Percentiles rank a stretch among this genome's conserved stretches.
These are phyloP conservation scores for Zygosaccharomyces sapae DNA, from an alignment of 1,139 yeast species.

Conservation along the genomic window DNA sequence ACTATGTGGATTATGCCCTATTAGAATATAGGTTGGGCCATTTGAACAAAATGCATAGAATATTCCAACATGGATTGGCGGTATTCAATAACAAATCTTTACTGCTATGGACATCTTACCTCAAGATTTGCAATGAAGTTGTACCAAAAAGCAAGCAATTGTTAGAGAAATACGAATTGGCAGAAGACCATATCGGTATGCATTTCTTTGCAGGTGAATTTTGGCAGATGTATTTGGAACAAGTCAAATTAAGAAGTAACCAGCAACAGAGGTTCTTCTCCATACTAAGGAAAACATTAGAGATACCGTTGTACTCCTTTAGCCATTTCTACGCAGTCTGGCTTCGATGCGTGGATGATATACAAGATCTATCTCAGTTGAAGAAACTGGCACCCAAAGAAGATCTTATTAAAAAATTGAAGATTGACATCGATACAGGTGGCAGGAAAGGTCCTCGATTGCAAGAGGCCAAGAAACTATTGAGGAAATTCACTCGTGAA, in stretches of 20 bases:
- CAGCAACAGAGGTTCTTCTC: slow-evolving; percentile 42
- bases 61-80: slow-evolving; percentile 54
- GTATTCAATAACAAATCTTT: slow-evolving; percentile 43
- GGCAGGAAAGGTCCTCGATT: slow-evolving; percentile 33
- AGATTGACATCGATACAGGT: slow-evolving; percentile 25
- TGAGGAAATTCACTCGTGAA: slow-evolving; percentile 33
- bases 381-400: slow-evolving; percentile 25
- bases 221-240: slow-evolving; percentile 67
- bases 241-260: slow-evolving; percentile 43
- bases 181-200: slow-evolving; percentile 59
- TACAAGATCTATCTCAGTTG: slow-evolving; percentile 36
- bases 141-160: slow-evolving; percentile 35
- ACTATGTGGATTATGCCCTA: slow-evolving; percentile 74
- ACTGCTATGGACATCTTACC: slow-evolving; percentile 71
- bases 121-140: slow-evolving; percentile 51
- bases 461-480: slow-evolving; percentile 27
- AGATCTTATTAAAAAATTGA: slow-evolving; percentile 35
- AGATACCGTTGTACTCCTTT: slow-evolving; percentile 75
- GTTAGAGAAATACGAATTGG: slow-evolving; percentile 53
- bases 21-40: slow-evolving; percentile 60
- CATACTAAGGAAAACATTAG: slow-evolving; percentile 57
- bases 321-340: slow-evolving; percentile 52
- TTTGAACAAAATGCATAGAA: slow-evolving; percentile 44
- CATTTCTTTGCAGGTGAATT: slow-evolving; percentile 73
- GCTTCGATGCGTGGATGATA: slow-evolving; percentile 41